Conservation (phyloP, 768 basidiomycete genomes). For the Strobilomyces dryophilus region DNA sequence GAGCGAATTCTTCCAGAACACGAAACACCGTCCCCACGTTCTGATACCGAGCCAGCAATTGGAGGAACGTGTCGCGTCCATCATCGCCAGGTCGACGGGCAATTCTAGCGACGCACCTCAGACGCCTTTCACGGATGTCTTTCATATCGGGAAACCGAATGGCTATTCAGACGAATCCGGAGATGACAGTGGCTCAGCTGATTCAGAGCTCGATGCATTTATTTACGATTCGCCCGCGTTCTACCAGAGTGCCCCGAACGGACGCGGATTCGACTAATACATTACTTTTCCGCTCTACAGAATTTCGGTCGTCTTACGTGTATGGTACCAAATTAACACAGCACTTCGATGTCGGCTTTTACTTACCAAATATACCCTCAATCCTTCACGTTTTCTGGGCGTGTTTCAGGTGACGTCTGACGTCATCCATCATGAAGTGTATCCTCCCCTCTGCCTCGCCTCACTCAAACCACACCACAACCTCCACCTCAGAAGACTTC, state of each 20-base stretch:
- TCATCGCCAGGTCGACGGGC: conserved; percentile 73
- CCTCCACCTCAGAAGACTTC: conserved; percentile 14
- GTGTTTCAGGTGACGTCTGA: conserved; percentile 14
- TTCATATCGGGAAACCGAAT: conserved; percentile 46
- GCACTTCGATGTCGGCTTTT: background rate
- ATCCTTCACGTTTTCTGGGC: conserved; percentile 11
- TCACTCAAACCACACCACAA: conserved; percentile 10
- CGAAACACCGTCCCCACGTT: conserved; percentile 30
- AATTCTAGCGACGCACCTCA: conserved; percentile 54
- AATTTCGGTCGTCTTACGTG: conserved; percentile 1
- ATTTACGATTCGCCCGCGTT: conserved; percentile 53
- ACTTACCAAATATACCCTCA: background rate
- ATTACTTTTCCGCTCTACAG: background rate
- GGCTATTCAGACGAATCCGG: conserved; percentile 45
- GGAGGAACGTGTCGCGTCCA: conserved; percentile 77
- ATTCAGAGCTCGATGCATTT: conserved; percentile 49
- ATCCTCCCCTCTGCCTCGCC: conserved; percentile 13
- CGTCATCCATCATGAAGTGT: conserved; percentile 11
- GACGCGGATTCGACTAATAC: conserved; percentile 20
- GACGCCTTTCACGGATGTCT: conserved; percentile 78
- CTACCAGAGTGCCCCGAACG: conserved; percentile 46
- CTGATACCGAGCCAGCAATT: conserved; percentile 54
- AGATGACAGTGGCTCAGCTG: conserved; percentile 35
- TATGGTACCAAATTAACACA: background rate
- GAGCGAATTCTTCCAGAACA: conserved; percentile 65